phyloP scores from a whole-genome alignment of 176 grass and related monocot genomes.

The Aegilops sharonensis region DNA sequence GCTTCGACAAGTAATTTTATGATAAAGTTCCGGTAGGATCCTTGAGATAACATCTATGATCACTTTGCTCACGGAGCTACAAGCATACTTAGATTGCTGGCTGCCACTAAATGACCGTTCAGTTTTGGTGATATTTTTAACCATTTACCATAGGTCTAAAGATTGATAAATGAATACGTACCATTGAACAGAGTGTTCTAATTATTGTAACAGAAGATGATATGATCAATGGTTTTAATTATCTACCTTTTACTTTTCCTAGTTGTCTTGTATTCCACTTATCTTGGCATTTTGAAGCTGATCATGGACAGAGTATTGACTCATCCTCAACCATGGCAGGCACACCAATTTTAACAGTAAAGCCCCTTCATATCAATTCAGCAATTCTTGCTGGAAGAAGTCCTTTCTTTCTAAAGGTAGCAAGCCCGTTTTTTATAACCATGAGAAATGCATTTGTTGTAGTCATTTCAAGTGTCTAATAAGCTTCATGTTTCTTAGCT shows the following conservation, averaged over 20 bases:
- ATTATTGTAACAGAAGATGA: constrained; percentile 6
- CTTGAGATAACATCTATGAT: neutral
- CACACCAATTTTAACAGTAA: constrained; percentile 53
- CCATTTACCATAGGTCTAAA: neutral
- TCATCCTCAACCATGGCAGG: constrained; percentile 40
- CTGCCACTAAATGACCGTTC: neutral
- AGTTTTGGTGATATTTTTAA: neutral
- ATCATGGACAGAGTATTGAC: constrained; percentile 64
- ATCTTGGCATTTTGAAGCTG: constrained; percentile 31
- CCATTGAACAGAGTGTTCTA: neutral
- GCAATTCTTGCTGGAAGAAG: constrained; percentile 93
- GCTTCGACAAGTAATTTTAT: neutral
- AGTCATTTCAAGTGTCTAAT: constrained; percentile 4
- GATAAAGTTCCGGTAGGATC: neutral
- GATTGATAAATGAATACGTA: neutral
- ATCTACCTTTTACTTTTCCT: neutral
- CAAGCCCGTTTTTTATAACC: neutral
- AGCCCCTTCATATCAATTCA: constrained; percentile 79
- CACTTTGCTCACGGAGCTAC: neutral
- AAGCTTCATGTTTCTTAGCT: constrained; percentile 47
- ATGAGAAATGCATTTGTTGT: neutral
- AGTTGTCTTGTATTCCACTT: neutral
- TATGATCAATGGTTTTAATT: neutral
- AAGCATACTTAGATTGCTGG: neutral
- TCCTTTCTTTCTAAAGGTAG: constrained; percentile 98